phyloP scores from a whole-genome alignment of 2,329 filamentous ascomycete genomes.

The Pseudocercospora ulei region DNA sequence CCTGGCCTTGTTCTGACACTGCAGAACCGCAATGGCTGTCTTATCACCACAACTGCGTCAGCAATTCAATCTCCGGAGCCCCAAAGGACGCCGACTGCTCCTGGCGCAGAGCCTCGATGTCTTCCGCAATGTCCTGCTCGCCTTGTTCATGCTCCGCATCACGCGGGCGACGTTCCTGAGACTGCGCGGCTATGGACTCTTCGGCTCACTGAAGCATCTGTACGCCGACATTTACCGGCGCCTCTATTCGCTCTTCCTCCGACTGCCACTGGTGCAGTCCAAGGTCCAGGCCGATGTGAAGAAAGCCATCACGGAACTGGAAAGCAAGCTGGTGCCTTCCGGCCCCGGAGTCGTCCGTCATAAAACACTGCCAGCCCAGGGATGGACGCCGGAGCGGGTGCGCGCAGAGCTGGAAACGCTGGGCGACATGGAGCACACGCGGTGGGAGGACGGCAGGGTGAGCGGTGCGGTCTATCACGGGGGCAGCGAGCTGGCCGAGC shows the following conservation, averaged over 20 bases:
- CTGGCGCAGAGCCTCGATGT: slow-evolving; percentile 26
- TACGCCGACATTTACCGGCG: slow-evolving; percentile 63
- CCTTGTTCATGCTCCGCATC: slow-evolving; percentile 78
- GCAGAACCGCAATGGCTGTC: slow-evolving; percentile 9
- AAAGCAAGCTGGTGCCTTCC: slow-evolving; percentile 69
- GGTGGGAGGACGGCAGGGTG: slow-evolving; percentile 92
- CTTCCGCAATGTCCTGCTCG: slow-evolving; percentile 76
- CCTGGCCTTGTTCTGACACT: too few species aligned
- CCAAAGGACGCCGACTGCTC: slow-evolving; percentile 24
- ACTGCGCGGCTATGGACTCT: slow-evolving; percentile 74
- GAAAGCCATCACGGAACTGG: slow-evolving; percentile 68
- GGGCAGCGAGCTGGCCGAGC: slow-evolving; percentile 64
- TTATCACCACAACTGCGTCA: slow-evolving; percentile 23
- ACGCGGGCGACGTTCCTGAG: slow-evolving; percentile 71
- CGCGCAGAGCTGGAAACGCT: slow-evolving; percentile 69
- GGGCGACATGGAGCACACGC: slow-evolving; percentile 79
- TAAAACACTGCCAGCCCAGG: slow-evolving; percentile 68
- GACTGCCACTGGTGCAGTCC: slow-evolving; percentile 72
- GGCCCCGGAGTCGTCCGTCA: slow-evolving; percentile 63
- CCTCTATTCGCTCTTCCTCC: slow-evolving; percentile 76
- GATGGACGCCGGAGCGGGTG: slow-evolving; percentile 70
- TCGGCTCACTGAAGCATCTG: slow-evolving; percentile 66
- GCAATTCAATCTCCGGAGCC: slow-evolving; percentile 21
- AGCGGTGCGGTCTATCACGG: slow-evolving; percentile 95
- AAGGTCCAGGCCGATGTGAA: slow-evolving; percentile 77